phyloP scores from a whole-genome alignment of 352 stramenopile genomes.

The Globisporangium apiculatum region DNA sequence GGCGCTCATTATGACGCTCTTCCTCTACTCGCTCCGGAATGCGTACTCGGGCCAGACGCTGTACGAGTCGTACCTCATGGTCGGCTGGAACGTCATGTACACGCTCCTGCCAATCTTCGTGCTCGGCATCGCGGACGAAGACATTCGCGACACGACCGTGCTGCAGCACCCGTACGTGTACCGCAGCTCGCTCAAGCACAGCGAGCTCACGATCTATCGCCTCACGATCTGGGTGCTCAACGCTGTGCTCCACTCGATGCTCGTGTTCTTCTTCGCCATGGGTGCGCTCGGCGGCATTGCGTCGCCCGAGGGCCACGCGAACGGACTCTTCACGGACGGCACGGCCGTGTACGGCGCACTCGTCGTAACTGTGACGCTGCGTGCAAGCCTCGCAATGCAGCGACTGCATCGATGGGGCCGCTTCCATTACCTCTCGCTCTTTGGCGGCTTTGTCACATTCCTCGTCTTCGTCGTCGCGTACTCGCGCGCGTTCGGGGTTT shows the following conservation, averaged over 20 bases:
- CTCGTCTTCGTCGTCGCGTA: conserved; percentile 67
- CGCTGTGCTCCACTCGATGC: conserved; percentile 58
- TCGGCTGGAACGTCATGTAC: conserved; percentile 95
- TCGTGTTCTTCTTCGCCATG: conserved; percentile 68
- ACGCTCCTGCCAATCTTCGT: conserved; percentile 92
- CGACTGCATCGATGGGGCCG: conserved; percentile 67
- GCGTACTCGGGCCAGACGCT: conserved; percentile 89
- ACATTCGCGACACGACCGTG: conserved; percentile 67
- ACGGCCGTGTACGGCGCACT: conserved; percentile 75
- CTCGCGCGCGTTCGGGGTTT: conserved; percentile 52
- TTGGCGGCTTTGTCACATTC: conserved; percentile 56
- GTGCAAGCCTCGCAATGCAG: conserved; percentile 69
- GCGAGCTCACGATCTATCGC: conserved; percentile 50
- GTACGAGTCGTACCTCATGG: conserved; percentile 86
- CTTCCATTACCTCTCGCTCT: conserved; percentile 61
- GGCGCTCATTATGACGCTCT: conserved; percentile 92
- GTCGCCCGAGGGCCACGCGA: conserved; percentile 32
- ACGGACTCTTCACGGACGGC: conserved; percentile 65
- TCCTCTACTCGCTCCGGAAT: conserved; percentile 84
- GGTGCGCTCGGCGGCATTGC: conserved; percentile 31
- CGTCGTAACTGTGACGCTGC: conserved; percentile 72
- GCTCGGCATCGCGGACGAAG: conserved; percentile 75
- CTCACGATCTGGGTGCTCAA: conserved; percentile 69
- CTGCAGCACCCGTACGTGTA: conserved; percentile 78
- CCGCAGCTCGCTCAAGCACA: conserved; percentile 51